Conservation (phyloP, 164 flowering plant species). For the Akebia trifoliata region DNA sequence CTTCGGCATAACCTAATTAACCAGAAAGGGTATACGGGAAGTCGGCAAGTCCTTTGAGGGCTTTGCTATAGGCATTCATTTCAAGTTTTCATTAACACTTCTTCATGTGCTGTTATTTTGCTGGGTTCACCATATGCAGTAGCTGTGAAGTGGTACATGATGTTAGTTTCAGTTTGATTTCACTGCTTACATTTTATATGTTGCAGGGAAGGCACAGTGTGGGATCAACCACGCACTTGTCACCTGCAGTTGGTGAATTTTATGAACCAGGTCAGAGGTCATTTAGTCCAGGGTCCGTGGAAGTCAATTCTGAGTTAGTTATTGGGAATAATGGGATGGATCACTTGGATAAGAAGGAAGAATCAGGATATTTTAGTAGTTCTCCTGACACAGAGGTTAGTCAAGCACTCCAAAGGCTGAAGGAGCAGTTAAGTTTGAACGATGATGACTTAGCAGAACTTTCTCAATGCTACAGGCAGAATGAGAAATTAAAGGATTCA, state of each 20-base stretch:
- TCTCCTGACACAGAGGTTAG: conserved; percentile 37
- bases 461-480: conserved; percentile 23
- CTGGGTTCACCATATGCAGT: neutral
- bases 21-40: no score
- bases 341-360: conserved; percentile 14
- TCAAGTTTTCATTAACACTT: no score
- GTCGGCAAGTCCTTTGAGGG: no score
- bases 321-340: conserved; percentile 26
- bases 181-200: conserved; percentile 8
- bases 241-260: conserved; percentile 32
- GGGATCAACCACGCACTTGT: conserved; percentile 30
- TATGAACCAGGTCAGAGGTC: conserved; percentile 32
- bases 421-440: conserved; percentile 78
- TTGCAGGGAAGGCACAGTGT: conserved; percentile 54
- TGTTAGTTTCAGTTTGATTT: neutral
- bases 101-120: no score
- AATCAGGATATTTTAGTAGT: conserved; percentile 21
- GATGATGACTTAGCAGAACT: conserved; percentile 45
- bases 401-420: conserved; percentile 58
- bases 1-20: no score
- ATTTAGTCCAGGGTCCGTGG: conserved; percentile 56
- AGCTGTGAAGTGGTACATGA: neutral
- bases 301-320: conserved; percentile 48
- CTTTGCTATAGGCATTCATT: no score
- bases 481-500: conserved; percentile 28